phyloP scores from a whole-genome alignment of 169 alveolate genomes.

The Plasmodium inui region DNA sequence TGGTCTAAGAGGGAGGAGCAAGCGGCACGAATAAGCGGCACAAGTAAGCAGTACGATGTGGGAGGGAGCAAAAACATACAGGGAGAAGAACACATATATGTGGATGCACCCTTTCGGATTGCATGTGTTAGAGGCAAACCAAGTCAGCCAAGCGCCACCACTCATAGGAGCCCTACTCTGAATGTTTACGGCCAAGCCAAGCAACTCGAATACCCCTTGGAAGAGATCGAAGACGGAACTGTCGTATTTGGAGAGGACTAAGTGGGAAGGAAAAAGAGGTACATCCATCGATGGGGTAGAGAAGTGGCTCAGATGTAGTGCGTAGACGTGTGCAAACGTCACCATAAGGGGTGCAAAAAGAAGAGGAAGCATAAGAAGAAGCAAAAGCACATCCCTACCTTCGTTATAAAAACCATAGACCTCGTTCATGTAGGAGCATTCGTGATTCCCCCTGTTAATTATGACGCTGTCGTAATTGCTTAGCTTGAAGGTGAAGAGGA shows the following conservation, averaged over 20 bases:
- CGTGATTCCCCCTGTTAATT: conserved; percentile 94
- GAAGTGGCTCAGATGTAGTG: not conserved
- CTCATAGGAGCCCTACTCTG: conserved; percentile 83
- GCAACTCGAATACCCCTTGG: conserved; percentile 88
- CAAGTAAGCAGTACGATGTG: conserved; percentile 2
- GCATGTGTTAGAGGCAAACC: not conserved
- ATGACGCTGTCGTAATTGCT: conserved; percentile 88
- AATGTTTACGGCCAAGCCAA: conserved; percentile 89
- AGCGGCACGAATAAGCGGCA: no score
- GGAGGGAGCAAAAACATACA: not conserved
- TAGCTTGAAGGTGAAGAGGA: conserved; percentile 90
- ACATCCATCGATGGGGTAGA: not conserved
- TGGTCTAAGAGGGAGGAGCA: conserved; percentile 12
- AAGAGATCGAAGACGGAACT: conserved; percentile 89
- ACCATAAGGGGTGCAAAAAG: not conserved
- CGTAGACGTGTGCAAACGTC: not conserved
- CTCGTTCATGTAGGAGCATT: conserved; percentile 92
- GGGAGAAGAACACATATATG: not conserved
- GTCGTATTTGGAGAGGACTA: conserved; percentile 86
- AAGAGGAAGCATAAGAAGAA: not conserved
- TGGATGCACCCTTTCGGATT: not conserved
- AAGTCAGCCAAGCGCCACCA: not conserved
- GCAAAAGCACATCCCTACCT: conserved; percentile 50
- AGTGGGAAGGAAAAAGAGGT: not conserved
- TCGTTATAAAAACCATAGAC: conserved; percentile 92